Base-by-base conservation (phyloP, 139 green algal species). In the Spirogloea muscicola region DNA sequence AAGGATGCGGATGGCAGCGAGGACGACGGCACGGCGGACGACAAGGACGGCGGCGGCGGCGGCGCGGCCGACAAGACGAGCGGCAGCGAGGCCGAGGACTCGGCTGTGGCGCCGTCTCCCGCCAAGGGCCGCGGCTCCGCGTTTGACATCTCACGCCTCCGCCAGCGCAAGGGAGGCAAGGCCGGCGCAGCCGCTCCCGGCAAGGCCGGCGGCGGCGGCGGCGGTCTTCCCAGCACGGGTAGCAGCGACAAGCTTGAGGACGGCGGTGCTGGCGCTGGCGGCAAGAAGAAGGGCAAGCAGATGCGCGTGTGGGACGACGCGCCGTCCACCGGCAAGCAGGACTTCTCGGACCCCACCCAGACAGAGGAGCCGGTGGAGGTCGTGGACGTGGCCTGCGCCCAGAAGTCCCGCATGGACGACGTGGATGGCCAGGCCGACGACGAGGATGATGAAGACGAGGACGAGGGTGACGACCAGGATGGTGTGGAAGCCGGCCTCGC, bases 101-200 rank as follows among this genome's bases (percentile, higher is more conserved):
- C n/a, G n/a, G n/a, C n/a, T n/a, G n/a, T n/a, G n/a, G n/a, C n/a
- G n/a, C n/a, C n/a, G n/a, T n/a, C n/a, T n/a, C n/a, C n/a, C n/a
- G n/a, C n/a, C n/a, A n/a, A n/a, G n/a, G n/a, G n/a, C n/a, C n/a
- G n/a, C n/a, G n/a, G n/a, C n/a, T n/a, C n/a, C n/a, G 77, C 79
- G 4, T 86, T 86, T 64, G 81, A 86, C 72, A 42, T 86, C 1
- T 84, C 81, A 18, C 87, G 87, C 58, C 48, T 85, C 0, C 51
- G 69, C 27, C 25, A 84, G n/a, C 36, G 72, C 2, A 57, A 60
- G 1, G 48, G 42, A 25, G n/a, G 63, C 31, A 29, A 27, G 48
- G 41, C n/a, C n/a, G n/a, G n/a, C n/a, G n/a, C n/a, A n/a, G n/a
- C n/a, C n/a, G n/a, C n/a, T n/a, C n/a, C n/a, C n/a, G n/a, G n/a